Conservation (phyloP, 2,329 filamentous ascomycete species). For the Neopestalotiopsis rosae region DNA sequence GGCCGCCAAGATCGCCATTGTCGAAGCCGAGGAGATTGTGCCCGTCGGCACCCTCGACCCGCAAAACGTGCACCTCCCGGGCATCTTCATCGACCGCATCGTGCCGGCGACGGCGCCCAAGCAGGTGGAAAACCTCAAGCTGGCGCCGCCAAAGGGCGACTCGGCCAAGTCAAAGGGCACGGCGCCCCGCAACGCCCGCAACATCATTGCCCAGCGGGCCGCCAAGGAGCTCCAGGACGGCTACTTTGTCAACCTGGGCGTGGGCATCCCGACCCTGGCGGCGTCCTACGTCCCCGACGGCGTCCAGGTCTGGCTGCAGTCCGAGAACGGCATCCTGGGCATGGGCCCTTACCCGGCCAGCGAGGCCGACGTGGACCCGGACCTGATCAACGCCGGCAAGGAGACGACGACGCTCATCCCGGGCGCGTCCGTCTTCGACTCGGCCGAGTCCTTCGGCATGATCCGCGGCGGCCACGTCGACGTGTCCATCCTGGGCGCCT, state of each 20-base stretch:
- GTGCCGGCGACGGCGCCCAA: conserved; percentile 76
- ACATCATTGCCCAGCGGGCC: conserved; percentile 77
- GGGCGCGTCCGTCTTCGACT: conserved; percentile 79
- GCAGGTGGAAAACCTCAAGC: conserved; percentile 72
- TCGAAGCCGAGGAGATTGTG: conserved; percentile 86
- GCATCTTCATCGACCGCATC: conserved; percentile 83
- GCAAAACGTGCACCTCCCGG: conserved; percentile 77
- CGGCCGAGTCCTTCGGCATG: conserved; percentile 84
- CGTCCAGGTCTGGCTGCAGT: conserved; percentile 81
- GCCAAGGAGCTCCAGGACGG: conserved; percentile 83
- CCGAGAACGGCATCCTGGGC: conserved; percentile 84
- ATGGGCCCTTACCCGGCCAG: conserved; percentile 79
- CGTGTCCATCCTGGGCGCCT: conserved; percentile 81
- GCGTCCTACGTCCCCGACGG: conserved; percentile 74
- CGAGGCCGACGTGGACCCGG: conserved; percentile 73
- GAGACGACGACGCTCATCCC: conserved; percentile 83
- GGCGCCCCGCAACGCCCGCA: conserved; percentile 58
- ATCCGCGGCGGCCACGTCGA: conserved; percentile 85
- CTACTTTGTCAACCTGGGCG: conserved; percentile 80
- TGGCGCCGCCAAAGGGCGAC: conserved; percentile 48
- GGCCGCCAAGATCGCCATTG: conserved; percentile 77
- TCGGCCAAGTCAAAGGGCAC: conserved; percentile 37
- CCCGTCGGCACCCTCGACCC: conserved; percentile 74
- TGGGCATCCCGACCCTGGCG: conserved; percentile 87
- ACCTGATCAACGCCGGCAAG: conserved; percentile 87